Percentiles rank a stretch among this genome's conserved stretches.
phyloP scores from a whole-genome alignment of 352 stramenopile genomes.

The Phytophthora hybrid region DNA sequence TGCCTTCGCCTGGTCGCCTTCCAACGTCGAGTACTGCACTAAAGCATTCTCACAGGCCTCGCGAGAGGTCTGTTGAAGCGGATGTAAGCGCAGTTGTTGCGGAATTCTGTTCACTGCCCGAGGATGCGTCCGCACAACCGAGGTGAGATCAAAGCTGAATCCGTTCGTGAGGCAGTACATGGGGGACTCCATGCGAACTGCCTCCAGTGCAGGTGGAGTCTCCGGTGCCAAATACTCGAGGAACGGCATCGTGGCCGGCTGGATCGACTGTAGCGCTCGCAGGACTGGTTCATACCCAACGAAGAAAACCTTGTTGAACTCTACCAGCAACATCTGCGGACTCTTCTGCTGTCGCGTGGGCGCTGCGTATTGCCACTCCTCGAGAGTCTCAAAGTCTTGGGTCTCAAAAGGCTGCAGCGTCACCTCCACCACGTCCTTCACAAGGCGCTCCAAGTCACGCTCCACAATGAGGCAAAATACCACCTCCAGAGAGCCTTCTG shows the following conservation, averaged over 20 bases:
- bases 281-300: conserved; percentile 60
- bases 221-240: conserved; percentile 50
- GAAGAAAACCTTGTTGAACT: conserved; percentile 67
- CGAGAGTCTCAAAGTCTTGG: conserved; percentile 35
- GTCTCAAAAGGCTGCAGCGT: conserved; percentile 48
- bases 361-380: conserved; percentile 23
- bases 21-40: conserved; percentile 46
- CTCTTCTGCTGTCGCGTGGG: conserved; percentile 10
- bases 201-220: conserved; percentile 8
- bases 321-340: conserved; percentile 45
- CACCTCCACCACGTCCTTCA: conserved; percentile 41
- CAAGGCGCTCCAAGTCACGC: conserved; percentile 36
- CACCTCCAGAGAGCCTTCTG: conserved; percentile 22
- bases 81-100: conserved; percentile 27
- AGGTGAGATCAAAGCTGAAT: conserved; percentile 47
- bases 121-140: conserved; percentile 21
- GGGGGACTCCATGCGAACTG: conserved; percentile 36
- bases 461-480: conserved; percentile 52
- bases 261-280: conserved; percentile 44
- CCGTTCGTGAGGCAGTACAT: conserved; percentile 40
- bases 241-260: conserved; percentile 39
- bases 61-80: conserved; percentile 26
- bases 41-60: conserved; percentile 31
- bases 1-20: conserved; percentile 66
- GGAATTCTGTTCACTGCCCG: background rate